Evolutionary conservation across 768 basidiomycete species (phyloP).

Genomic region (Lactarius deliciosus): DNA sequence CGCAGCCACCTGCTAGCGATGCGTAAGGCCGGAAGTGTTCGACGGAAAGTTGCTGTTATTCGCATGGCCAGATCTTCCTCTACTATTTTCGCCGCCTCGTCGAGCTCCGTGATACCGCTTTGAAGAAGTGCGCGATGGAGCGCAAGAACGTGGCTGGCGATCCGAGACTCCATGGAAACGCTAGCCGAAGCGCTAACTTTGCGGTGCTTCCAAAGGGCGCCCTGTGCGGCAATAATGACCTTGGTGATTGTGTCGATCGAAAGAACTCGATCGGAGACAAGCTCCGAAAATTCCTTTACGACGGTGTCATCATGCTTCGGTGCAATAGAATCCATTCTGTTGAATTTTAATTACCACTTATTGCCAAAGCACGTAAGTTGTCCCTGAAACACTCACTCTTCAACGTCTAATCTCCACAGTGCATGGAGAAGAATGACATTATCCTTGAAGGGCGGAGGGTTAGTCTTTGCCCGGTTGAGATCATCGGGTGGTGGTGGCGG

Average conservation of each 20-base stretch:
- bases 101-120: conserved; percentile 62
- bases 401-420: conserved; percentile 54
- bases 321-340: conserved; percentile 50
- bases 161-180: conserved; percentile 54
- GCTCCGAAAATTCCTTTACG: conserved; percentile 53
- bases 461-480: conserved; percentile 53
- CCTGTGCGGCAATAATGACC: conserved; percentile 69
- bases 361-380: conserved; percentile 11
- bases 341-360: conserved; percentile 27
- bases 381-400: conserved; percentile 50
- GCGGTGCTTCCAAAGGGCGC: conserved; percentile 82
- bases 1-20: conserved; percentile 89
- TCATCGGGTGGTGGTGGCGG: conserved; percentile 37
- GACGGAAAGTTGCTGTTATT: conserved; percentile 83
- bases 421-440: conserved; percentile 77
- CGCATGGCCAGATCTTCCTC: conserved; percentile 69
- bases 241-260: conserved; percentile 76
- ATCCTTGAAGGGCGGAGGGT: conserved; percentile 62
- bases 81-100: conserved; percentile 52
- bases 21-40: conserved; percentile 83
- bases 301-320: conserved; percentile 50
- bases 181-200: conserved; percentile 58
- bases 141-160: conserved; percentile 66
- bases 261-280: conserved; percentile 68
- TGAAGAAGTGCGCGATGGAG: conserved; percentile 63